Evolutionary conservation across 306 rosid species (phyloP).

Genomic region (Luffa acutangula): DNA sequence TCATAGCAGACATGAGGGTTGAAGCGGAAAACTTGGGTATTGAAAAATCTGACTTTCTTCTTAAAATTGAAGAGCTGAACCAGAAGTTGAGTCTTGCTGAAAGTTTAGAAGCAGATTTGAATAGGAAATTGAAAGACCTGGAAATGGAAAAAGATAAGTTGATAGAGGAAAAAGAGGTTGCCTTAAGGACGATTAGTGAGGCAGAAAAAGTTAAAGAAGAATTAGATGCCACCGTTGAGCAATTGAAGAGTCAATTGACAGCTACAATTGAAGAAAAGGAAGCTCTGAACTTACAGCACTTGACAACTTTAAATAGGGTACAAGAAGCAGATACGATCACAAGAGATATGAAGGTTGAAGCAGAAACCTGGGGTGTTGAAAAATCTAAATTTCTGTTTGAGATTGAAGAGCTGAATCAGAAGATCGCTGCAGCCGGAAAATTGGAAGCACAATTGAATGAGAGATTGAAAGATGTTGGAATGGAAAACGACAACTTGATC

Average conservation of each 20-base stretch:
- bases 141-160: constrained; percentile 19
- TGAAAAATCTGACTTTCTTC: background rate
- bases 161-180: constrained; percentile 21
- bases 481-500: constrained; percentile 15
- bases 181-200: constrained; percentile 33
- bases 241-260: constrained; percentile 27
- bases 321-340: constrained; percentile 16
- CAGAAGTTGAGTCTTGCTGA: constrained; percentile 7
- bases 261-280: constrained; percentile 36
- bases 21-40: background rate
- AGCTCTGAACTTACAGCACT: constrained; percentile 34
- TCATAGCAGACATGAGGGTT: background rate
- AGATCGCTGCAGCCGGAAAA: background rate
- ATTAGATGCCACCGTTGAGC: background rate
- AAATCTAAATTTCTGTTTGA: background rate
- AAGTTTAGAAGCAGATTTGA: constrained; percentile 23
- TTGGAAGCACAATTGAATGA: constrained; percentile 26
- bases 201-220: constrained; percentile 21
- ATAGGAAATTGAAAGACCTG: constrained; percentile 16
- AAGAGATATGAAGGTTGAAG: constrained; percentile 3
- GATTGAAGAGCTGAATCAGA: background rate
- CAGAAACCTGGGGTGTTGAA: background rate
- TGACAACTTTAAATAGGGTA: constrained; percentile 13
- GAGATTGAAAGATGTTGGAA: constrained; percentile 23
- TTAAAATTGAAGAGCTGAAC: background rate